These are phyloP conservation scores for Nitzschia sp. DNA, from an alignment of 108 stramenopile genomes.

Conservation along the genomic window DNA sequence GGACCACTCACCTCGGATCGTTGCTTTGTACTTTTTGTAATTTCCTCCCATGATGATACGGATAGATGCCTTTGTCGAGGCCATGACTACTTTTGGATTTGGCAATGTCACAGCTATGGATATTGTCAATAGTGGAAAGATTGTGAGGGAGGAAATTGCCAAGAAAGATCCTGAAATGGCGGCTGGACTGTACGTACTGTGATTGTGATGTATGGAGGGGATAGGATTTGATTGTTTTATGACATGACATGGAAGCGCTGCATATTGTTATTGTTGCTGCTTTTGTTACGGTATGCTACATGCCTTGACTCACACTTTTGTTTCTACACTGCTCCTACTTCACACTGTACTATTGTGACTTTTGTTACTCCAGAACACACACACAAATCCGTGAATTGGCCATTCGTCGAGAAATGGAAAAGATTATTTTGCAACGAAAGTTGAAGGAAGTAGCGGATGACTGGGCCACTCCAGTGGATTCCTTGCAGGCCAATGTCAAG, in stretches of 20 bases:
- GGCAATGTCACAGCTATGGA: constrained; percentile 57
- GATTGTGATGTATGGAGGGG: background rate
- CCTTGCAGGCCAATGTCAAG: constrained; percentile 56
- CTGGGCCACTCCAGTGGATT: constrained; percentile 78
- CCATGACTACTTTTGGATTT: constrained; percentile 76
- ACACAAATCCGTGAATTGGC: constrained; percentile 75
- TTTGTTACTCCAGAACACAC: constrained; percentile 50
- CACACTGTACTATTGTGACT: background rate
- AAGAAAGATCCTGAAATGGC: constrained; percentile 53
- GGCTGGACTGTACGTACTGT: constrained; percentile 49
- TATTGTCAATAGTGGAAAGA: constrained; percentile 66
- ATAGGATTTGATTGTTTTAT: too few species aligned
- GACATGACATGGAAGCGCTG: background rate
- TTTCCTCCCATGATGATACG: background rate
- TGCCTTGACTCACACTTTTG: too few species aligned
- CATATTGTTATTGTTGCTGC: too few species aligned
- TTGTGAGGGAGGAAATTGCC: constrained; percentile 67
- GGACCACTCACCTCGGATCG: background rate
- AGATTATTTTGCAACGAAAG: constrained; percentile 65
- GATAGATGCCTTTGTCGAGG: constrained; percentile 54
- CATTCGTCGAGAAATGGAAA: constrained; percentile 81
- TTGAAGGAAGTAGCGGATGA: constrained; percentile 73
- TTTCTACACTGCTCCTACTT: too few species aligned
- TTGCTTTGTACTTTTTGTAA: background rate
- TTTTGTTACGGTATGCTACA: too few species aligned